Base-by-base conservation (phyloP, 2,329 filamentous ascomycete species). In the Penicillium sp. region DNA sequence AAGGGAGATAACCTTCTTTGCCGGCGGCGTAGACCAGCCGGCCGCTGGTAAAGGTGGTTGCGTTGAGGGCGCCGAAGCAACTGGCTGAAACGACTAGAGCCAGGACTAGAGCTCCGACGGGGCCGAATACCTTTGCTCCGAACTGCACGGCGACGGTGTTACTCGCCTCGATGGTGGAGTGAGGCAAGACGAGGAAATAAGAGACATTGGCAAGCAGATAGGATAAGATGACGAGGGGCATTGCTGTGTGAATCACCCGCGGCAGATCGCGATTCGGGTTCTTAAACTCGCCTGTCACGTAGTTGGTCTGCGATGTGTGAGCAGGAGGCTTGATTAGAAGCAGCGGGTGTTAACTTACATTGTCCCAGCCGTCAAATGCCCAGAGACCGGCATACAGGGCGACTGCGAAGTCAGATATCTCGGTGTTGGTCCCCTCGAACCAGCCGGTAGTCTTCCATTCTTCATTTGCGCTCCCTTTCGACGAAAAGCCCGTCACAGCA, bases 301-400 rank as follows among this genome's bases (percentile, higher is more conserved):
- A 99, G 72, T 96, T 99, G 55, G 92, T 95, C 89, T 59, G 56
- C 9, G 18, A 37, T 19, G 40, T 53, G 22, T 56, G 49, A 51
- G 34, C 48, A 55, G 12, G 38, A 9, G 27, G 3, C 13, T 13
- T 11, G 11, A 30, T 18, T 10, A 22, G 14, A 22, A 10, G 16
- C 16, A 13, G 2, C 8, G 29, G 27, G 31, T 18, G 3, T 25
- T 36, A 41, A 77, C 86, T 75, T 74, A 93, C 89, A 69, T 99
- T 99, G 67, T 99, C 93, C 93, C 93, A 99, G 27, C 93, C 93
- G 67, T 99, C 93, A 72, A 93, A 99, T 0, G 93, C 93, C 93
- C 93, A 99, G 4, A 99, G 78, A 8, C 93, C 93, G 13, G 90
- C 92, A 68, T 99, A 99, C 39, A 99, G 73, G 0, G 93, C 93